phyloP scores from a whole-genome alignment of 768 basidiomycete species.

The Suillus variegatus region DNA sequence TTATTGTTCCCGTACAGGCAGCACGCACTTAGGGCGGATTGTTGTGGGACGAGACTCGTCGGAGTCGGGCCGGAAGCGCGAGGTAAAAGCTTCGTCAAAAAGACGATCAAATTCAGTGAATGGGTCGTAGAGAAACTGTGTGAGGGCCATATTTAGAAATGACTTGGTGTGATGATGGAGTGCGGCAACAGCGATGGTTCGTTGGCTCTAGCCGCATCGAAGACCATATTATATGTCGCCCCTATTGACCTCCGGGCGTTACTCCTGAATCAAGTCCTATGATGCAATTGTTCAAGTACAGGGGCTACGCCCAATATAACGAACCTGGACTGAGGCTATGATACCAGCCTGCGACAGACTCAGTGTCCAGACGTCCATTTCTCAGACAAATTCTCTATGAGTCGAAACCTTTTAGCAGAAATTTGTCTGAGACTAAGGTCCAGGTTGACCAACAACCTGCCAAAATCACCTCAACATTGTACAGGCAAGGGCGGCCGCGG shows the following conservation, averaged over 20 bases:
- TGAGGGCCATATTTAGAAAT: slow-evolving; percentile 16
- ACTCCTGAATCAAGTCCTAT: neutral
- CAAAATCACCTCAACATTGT: too few species aligned
- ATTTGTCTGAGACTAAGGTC: neutral
- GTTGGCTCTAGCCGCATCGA: neutral
- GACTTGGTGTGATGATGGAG: neutral
- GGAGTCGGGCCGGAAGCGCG: slow-evolving; percentile 12
- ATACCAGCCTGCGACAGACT: too few species aligned
- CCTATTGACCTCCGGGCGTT: neutral
- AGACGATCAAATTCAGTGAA: slow-evolving; percentile 46
- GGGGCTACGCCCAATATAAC: too few species aligned
- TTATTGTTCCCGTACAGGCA: too few species aligned
- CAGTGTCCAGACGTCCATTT: neutral
- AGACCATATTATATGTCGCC: neutral
- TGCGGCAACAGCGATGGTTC: neutral
- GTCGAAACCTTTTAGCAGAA: neutral
- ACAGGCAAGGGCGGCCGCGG: neutral
- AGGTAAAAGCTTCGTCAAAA: slow-evolving; percentile 40
- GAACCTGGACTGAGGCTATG: too few species aligned
- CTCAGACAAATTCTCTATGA: too few species aligned
- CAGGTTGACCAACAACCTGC: too few species aligned
- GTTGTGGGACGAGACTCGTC: neutral
- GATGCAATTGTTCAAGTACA: too few species aligned
- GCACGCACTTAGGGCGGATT: slow-evolving; percentile 26
- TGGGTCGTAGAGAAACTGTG: slow-evolving; percentile 42